These are phyloP conservation scores for Starmerella geochares DNA, from an alignment of 805 yeast genomes.

Conservation along the genomic window DNA sequence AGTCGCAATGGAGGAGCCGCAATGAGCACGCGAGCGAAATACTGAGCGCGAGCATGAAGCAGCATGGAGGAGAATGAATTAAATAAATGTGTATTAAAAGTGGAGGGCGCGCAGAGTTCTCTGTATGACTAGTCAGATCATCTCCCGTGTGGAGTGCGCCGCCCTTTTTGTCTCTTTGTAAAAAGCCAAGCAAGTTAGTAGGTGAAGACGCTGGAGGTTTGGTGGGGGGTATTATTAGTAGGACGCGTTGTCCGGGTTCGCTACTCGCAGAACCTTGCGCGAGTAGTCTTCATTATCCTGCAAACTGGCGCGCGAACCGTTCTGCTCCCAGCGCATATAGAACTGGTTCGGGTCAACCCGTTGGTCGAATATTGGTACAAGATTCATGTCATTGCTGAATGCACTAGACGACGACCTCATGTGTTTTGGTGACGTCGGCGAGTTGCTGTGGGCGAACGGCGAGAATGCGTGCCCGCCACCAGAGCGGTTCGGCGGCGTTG, in stretches of 20 bases:
- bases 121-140: not conserved
- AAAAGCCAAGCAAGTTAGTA: too few species aligned
- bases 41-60: not conserved
- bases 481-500: constrained; percentile 3
- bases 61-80: not conserved
- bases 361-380: constrained; percentile 43
- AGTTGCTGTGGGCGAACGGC: constrained; percentile 15
- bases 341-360: constrained; percentile 50
- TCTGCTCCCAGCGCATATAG: constrained; percentile 40
- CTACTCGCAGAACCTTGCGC: constrained; percentile 45
- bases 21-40: not conserved
- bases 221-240: not conserved
- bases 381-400: constrained; percentile 25
- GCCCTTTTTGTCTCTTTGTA: not conserved
- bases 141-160: not conserved
- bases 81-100: not conserved
- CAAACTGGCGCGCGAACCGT: constrained; percentile 39
- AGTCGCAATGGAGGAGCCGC: constrained; percentile 9
- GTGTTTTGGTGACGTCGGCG: constrained; percentile 6
- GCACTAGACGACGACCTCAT: constrained; percentile 11
- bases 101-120: not conserved
- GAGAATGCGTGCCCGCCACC: constrained; percentile 18
- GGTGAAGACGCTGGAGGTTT: not conserved
- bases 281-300: constrained; percentile 51
- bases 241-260: constrained; percentile 36